Conservation (phyloP, 202 grass and related monocot genomes). For the Elaeis oleifera region DNA sequence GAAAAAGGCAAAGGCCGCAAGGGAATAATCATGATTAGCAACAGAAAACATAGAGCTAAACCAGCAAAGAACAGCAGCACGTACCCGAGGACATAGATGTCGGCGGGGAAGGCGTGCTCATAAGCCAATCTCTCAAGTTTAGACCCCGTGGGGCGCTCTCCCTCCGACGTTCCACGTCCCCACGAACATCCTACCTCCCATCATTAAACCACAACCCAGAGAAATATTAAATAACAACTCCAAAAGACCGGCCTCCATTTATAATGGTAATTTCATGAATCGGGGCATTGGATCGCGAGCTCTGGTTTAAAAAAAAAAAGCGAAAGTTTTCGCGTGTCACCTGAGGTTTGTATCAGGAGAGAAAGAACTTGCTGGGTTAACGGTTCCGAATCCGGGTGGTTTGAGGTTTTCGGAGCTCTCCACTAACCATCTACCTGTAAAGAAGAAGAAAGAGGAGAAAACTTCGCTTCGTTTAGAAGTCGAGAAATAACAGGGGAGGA, state of each 20-base stretch:
- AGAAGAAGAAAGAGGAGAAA: too few species aligned
- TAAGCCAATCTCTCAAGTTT: conserved; percentile 13
- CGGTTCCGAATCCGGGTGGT: background rate
- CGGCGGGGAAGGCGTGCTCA: conserved; percentile 7
- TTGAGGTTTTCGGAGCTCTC: background rate
- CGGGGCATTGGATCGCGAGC: too few species aligned
- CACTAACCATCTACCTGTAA: background rate
- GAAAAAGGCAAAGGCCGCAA: background rate
- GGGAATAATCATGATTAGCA: conserved; percentile 49
- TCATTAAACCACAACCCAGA: background rate
- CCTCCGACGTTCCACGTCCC: conserved; percentile 23
- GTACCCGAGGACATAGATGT: conserved; percentile 17
- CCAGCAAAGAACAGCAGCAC: conserved; percentile 6
- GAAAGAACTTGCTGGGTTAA: too few species aligned
- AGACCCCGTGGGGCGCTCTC: background rate
- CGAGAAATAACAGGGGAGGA: too few species aligned
- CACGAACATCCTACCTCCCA: conserved; percentile 11
- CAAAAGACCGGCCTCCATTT: background rate
- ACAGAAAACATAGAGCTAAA: conserved; percentile 19
- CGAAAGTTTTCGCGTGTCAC: background rate
- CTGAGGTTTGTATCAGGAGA: background rate
- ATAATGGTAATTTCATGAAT: background rate
- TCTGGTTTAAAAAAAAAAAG: background rate
- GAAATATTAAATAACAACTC: background rate
- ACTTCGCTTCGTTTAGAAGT: background rate